These are phyloP conservation scores for Cadophora sp. DNA, from an alignment of 2,329 filamentous ascomycete genomes.

Conservation along the genomic window DNA sequence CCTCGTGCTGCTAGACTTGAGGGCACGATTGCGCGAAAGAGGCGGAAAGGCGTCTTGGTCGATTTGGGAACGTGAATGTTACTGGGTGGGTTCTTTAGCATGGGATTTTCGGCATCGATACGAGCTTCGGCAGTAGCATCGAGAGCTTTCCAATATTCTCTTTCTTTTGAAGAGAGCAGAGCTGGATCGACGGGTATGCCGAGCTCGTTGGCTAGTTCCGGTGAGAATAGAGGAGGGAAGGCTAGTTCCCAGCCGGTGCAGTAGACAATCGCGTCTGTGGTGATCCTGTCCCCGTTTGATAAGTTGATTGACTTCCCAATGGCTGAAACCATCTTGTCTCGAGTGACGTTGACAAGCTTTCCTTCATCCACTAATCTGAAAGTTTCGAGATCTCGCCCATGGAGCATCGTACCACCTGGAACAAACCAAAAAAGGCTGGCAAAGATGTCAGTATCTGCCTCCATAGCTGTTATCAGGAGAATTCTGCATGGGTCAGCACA, in stretches of 20 bases:
- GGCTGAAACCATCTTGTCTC: conserved; percentile 13
- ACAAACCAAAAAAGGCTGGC: conserved; percentile 25
- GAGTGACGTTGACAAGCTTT: conserved; percentile 19
- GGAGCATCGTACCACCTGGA: conserved; percentile 22
- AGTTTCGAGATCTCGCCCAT: conserved; percentile 22
- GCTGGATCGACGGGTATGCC: conserved; percentile 16
- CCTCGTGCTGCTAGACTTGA: conserved; percentile 19
- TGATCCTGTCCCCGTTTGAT: conserved; percentile 52
- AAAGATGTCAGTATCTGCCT: neutral
- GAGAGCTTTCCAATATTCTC: conserved; percentile 22
- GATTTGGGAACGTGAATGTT: neutral
- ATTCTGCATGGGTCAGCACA: neutral
- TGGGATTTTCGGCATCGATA: conserved; percentile 17
- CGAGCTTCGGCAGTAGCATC: conserved; percentile 15
- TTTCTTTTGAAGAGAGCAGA: neutral
- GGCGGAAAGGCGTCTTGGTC: conserved; percentile 11
- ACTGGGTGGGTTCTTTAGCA: conserved; percentile 21
- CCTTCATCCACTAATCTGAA: conserved; percentile 24
- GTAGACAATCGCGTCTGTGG: conserved; percentile 58
- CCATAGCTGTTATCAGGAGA: too few species aligned
- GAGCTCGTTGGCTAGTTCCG: conserved; percentile 17
- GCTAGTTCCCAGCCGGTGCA: conserved; percentile 61
- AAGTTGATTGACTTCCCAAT: conserved; percentile 42
- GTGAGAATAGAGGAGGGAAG: conserved; percentile 12
- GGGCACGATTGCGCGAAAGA: conserved; percentile 25